phyloP scores from a whole-genome alignment of 805 yeast species.

The Yueomyces sp. region DNA sequence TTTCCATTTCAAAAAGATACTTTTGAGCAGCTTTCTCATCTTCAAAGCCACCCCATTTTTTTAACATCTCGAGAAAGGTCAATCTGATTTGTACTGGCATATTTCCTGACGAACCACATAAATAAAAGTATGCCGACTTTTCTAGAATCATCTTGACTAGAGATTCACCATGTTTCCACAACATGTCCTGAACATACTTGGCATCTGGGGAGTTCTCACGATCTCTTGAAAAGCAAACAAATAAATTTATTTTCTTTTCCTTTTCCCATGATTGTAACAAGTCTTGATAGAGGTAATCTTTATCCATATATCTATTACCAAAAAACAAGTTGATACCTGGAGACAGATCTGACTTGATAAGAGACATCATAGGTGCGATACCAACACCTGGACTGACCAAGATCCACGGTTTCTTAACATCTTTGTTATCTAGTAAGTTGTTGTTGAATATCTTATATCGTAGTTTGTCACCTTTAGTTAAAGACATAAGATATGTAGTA shows the following conservation, averaged over 20 bases:
- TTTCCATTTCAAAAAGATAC: constrained; percentile 49
- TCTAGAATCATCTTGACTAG: constrained; percentile 42
- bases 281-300: constrained; percentile 55
- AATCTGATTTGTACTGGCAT: constrained; percentile 85
- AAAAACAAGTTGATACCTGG: constrained; percentile 40
- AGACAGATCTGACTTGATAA: constrained; percentile 33
- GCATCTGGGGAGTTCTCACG: constrained; percentile 24
- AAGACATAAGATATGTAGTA: constrained; percentile 53
- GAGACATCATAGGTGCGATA: constrained; percentile 77
- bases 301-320: constrained; percentile 56
- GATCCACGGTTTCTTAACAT: constrained; percentile 37
- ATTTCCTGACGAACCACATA: constrained; percentile 88
- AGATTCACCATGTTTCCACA: constrained; percentile 37
- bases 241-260: constrained; percentile 27
- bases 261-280: constrained; percentile 32
- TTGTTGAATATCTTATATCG: constrained; percentile 39
- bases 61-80: constrained; percentile 56
- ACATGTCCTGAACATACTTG: constrained; percentile 68
- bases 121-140: constrained; percentile 47
- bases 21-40: constrained; percentile 33
- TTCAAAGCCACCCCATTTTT: constrained; percentile 28
- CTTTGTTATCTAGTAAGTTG: constrained; percentile 25
- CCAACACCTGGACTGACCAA: constrained; percentile 94
- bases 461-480: constrained; percentile 36
- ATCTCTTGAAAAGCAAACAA: constrained; percentile 39